These are phyloP conservation scores for Debaryomyces sp. DNA, from an alignment of 1,139 yeast species.

Conservation along the genomic window DNA sequence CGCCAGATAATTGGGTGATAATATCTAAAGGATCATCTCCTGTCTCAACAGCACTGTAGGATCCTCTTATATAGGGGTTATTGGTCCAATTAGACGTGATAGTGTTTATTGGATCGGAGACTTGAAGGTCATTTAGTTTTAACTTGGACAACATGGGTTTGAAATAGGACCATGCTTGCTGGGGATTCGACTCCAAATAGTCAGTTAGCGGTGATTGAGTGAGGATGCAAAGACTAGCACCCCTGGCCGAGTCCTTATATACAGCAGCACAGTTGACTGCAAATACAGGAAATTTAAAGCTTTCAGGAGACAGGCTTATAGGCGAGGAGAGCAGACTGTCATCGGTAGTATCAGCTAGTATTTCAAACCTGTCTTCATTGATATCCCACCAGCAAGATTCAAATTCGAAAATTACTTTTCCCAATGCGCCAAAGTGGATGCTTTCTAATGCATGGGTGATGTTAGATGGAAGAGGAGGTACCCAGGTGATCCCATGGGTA, in stretches of 20 bases:
- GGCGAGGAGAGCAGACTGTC: constrained; percentile 16
- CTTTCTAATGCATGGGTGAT: constrained; percentile 48
- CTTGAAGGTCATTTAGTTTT: constrained; percentile 15
- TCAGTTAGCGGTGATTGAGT: constrained; percentile 74
- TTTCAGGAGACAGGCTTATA: constrained; percentile 22
- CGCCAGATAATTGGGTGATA: constrained; percentile 53
- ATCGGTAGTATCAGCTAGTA: constrained; percentile 35
- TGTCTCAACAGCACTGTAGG: constrained; percentile 69
- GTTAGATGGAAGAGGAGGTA: constrained; percentile 55
- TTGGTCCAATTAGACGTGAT: constrained; percentile 69
- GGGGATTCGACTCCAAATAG: constrained; percentile 39
- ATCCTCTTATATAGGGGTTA: constrained; percentile 70
- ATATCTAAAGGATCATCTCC: constrained; percentile 71
- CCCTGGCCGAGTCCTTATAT: constrained; percentile 15
- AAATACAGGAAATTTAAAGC: constrained; percentile 34
- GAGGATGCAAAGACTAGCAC: constrained; percentile 54
- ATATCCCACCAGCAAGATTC: constrained; percentile 67
- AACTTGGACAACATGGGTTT: constrained; percentile 38
- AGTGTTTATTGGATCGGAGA: constrained; percentile 53
- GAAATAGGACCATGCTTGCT: constrained; percentile 43
- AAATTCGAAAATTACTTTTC: constrained; percentile 78
- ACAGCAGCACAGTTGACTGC: constrained; percentile 35
- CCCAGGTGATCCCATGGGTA: constrained; percentile 55
- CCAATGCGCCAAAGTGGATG: constrained; percentile 71
- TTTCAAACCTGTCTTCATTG: constrained; percentile 52